Percentiles rank a stretch among this genome's conserved stretches.
Conservation (phyloP, 805 yeast species). For the Tetrapisispora iriomotensis region DNA sequence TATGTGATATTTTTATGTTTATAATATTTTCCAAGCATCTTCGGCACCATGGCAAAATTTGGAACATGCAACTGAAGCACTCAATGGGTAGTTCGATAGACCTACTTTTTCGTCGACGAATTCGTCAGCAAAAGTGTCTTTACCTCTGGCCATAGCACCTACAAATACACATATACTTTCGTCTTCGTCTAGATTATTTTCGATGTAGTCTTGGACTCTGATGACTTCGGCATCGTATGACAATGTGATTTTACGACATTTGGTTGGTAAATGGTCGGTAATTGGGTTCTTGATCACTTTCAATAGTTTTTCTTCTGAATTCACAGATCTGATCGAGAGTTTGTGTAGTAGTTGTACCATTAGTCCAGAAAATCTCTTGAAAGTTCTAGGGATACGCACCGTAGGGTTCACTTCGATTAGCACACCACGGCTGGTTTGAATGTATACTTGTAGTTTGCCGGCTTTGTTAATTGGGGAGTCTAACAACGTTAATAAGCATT, state of each 20-base stretch:
- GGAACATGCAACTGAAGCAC: slow-evolving; percentile 96
- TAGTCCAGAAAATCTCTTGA: slow-evolving; percentile 92
- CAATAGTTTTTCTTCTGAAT: slow-evolving; percentile 86
- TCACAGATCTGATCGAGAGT: slow-evolving; percentile 85
- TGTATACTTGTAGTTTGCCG: slow-evolving; percentile 91
- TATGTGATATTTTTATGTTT: too few relatives aligned
- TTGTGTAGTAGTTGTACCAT: slow-evolving; percentile 96
- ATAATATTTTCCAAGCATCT: slow-evolving; percentile 84
- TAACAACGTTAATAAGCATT: slow-evolving; percentile 83
- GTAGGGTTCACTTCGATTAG: slow-evolving; percentile 91
- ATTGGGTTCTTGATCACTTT: slow-evolving; percentile 95
- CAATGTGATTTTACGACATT: slow-evolving; percentile 86
- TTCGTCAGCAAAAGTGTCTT: slow-evolving; percentile 95
- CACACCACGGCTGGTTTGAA: slow-evolving; percentile 91
- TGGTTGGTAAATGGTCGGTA: slow-evolving; percentile 92
- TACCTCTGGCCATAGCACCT: slow-evolving; percentile 99
- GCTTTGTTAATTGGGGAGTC: slow-evolving; percentile 99
- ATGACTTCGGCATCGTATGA: slow-evolving; percentile 86
- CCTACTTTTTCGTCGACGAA: slow-evolving; percentile 94
- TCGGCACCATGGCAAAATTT: slow-evolving; percentile 98
- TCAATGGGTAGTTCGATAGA: slow-evolving; percentile 86
- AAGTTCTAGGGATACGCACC: slow-evolving; percentile 96
- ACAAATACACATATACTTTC: slow-evolving; percentile 97
- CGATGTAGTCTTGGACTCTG: slow-evolving; percentile 80
- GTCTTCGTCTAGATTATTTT: slow-evolving; percentile 58